Evolutionary conservation across 768 basidiomycete species (phyloP).

Genomic region (Boletus rufocinnamomeus): DNA sequence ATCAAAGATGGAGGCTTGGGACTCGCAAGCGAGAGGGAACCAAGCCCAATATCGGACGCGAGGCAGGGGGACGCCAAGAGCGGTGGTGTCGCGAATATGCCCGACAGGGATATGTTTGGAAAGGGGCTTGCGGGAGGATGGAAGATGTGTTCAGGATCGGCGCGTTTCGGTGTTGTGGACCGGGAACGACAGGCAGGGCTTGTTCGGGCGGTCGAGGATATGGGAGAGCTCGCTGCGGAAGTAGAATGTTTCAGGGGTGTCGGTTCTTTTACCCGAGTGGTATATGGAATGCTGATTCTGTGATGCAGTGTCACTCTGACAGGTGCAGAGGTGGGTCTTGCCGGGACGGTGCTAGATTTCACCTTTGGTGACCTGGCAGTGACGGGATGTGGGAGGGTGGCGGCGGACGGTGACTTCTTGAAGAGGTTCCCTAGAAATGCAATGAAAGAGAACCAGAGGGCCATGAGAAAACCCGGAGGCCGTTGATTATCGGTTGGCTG

Average conservation of each 20-base stretch:
- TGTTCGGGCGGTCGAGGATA: conserved; percentile 3
- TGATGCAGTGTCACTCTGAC: conserved; percentile 4
- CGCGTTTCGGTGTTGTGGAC: conserved; percentile 6
- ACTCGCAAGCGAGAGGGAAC: neutral
- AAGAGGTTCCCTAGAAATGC: conserved; percentile 16
- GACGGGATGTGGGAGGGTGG: conserved; percentile 20
- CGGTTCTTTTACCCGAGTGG: neutral
- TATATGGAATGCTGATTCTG: neutral
- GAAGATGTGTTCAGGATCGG: conserved; percentile 7
- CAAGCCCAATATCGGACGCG: conserved; percentile 2
- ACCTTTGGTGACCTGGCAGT: conserved; percentile 7
- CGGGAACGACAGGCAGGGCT: conserved; percentile 4
- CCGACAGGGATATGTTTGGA: conserved; percentile 24
- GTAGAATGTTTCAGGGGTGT: conserved; percentile 15
- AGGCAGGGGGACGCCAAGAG: neutral
- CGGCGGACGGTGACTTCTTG: conserved; percentile 10
- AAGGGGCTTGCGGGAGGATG: conserved; percentile 21
- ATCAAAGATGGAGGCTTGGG: neutral
- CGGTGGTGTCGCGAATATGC: conserved; percentile 14
- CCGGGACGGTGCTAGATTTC: neutral
- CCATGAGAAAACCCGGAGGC: conserved; percentile 11
- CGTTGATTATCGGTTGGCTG: neutral
- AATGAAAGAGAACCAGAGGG: conserved; percentile 20
- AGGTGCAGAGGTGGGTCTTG: conserved; percentile 1
- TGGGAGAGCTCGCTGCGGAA: conserved; percentile 8